Conservation (phyloP, 352 stramenopile species). For the Pythium scleroteichum region DNA sequence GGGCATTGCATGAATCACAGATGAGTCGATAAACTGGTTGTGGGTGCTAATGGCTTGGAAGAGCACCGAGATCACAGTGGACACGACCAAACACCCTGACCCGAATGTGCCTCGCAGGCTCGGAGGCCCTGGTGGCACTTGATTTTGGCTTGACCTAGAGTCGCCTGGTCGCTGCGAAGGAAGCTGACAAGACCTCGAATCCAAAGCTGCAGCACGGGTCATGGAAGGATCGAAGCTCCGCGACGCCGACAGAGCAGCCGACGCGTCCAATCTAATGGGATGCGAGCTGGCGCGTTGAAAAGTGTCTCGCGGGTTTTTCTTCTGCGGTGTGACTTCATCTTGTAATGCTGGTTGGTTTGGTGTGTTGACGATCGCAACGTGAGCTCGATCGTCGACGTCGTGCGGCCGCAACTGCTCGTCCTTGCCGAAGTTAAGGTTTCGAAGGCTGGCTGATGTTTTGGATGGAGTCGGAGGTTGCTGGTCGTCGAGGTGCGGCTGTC, state of each 20-base stretch:
- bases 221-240: conserved; percentile 19
- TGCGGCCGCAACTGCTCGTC: conserved; percentile 6
- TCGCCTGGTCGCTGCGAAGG: background rate
- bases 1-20: background rate
- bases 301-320: conserved; percentile 14
- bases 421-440: conserved; percentile 13
- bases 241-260: conserved; percentile 10
- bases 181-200: background rate
- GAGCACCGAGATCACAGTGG: conserved; percentile 49
- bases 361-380: background rate
- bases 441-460: conserved; percentile 5
- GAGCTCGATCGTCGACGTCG: background rate
- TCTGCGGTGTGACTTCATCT: background rate
- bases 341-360: background rate
- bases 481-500: conserved; percentile 9
- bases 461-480: conserved; percentile 6
- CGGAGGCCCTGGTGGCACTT: conserved; percentile 1
- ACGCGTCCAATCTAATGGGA: conserved; percentile 19
- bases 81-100: conserved; percentile 55
- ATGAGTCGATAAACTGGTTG: conserved; percentile 26
- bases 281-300: conserved; percentile 22
- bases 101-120: conserved; percentile 37
- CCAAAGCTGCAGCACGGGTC: conserved; percentile 15
- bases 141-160: too few relatives aligned
- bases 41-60: conserved; percentile 46